Percentiles rank a stretch among this genome's conserved stretches.
Evolutionary conservation across 257 asterid genomes (phyloP).

Genomic region (Solanum etuberosum): DNA sequence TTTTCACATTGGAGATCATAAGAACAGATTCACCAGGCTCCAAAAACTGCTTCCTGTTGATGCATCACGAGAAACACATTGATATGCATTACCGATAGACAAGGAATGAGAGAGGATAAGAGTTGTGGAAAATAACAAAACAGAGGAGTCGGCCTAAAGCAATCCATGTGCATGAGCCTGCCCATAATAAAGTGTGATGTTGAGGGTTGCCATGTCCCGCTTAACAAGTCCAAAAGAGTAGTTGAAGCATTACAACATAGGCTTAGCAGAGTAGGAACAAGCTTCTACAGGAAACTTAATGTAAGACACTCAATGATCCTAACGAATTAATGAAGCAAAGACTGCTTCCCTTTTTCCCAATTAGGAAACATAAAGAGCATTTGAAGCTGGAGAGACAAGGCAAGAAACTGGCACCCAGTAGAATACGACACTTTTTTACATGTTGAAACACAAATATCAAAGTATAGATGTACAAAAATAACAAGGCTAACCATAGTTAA

Average conservation of each 20-base stretch:
- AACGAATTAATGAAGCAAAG: neutral
- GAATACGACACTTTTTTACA: neutral
- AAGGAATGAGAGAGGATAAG: neutral
- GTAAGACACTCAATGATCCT: neutral
- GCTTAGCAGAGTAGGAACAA: neutral
- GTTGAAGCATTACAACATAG: neutral
- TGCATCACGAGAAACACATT: neutral
- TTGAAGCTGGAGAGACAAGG: neutral
- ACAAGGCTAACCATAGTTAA: neutral
- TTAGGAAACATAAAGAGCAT: neutral
- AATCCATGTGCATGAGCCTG: neutral
- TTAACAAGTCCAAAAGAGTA: neutral
- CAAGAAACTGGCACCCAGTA: neutral
- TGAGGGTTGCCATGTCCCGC: neutral
- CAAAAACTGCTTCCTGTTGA: constrained; percentile 83
- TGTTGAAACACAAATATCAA: neutral
- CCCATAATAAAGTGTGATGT: neutral
- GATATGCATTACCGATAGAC: neutral
- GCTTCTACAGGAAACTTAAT: neutral
- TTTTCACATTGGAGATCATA: constrained; percentile 93
- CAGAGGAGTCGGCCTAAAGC: neutral
- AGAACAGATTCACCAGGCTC: constrained; percentile 97
- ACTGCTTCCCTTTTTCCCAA: neutral
- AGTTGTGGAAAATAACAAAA: neutral
- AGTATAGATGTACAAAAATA: neutral